These are phyloP conservation scores for Aurantiochytrium sp. DNA, from an alignment of 108 stramenopile genomes.

Conservation along the genomic window DNA sequence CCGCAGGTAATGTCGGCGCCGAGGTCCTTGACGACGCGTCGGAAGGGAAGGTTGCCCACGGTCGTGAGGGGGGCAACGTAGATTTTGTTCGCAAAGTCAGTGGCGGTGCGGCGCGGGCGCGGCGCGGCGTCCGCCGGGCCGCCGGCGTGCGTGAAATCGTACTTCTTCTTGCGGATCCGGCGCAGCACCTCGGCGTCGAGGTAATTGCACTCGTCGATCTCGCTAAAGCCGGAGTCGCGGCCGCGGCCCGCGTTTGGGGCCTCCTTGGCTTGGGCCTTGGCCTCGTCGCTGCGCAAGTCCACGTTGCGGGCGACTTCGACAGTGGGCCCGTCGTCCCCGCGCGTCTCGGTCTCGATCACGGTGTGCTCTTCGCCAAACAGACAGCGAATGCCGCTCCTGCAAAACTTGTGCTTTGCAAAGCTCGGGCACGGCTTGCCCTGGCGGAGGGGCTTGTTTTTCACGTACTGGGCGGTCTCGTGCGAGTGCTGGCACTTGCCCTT, in stretches of 20 bases:
- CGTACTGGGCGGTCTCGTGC: not conserved
- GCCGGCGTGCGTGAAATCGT: not conserved
- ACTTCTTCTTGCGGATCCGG: not conserved
- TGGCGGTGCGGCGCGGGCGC: not conserved
- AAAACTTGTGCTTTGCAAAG: not conserved
- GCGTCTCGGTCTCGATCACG: not conserved
- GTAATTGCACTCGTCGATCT: constrained; percentile 1
- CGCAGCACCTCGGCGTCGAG: not conserved
- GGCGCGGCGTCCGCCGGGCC: not conserved
- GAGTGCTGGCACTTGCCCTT: not conserved
- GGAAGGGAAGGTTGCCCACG: constrained; percentile 95
- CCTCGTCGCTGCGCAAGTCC: not conserved
- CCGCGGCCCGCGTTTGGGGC: not conserved
- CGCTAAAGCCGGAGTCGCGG: not conserved
- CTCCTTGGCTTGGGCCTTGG: not conserved
- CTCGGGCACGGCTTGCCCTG: not conserved
- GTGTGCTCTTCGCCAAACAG: constrained; percentile 20
- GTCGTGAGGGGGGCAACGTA: constrained; percentile 98
- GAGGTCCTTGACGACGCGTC: constrained; percentile 83
- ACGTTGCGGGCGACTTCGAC: not conserved
- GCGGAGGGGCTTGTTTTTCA: not conserved
- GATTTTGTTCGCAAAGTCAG: constrained; percentile 62
- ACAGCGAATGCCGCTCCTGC: not conserved
- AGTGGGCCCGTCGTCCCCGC: not conserved
- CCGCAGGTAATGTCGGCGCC: constrained; percentile 98